Percentiles rank a stretch among this genome's conserved stretches.
These are phyloP conservation scores for Phytopythium montanum DNA, from an alignment of 352 stramenopile species.

Conservation along the genomic window DNA sequence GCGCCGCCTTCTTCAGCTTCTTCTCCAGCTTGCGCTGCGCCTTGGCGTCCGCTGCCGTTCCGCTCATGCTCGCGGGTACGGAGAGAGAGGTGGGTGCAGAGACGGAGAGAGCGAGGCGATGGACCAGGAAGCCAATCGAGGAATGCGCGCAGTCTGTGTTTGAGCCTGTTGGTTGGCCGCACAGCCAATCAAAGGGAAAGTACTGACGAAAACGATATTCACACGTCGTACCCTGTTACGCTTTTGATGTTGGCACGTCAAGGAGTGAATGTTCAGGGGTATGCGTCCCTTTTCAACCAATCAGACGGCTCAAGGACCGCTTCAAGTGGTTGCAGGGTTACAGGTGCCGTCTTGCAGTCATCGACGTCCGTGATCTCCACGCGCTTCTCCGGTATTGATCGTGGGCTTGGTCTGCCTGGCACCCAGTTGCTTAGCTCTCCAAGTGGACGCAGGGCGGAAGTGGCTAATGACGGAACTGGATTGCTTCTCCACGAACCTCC, in stretches of 20 bases:
- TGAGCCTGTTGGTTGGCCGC: too few species aligned
- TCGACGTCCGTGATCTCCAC: too few species aligned
- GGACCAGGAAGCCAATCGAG: background rate
- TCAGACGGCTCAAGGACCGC: too few species aligned
- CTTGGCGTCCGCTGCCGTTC: slow-evolving; percentile 27
- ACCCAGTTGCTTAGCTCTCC: too few species aligned
- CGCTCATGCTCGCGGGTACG: slow-evolving; percentile 11
- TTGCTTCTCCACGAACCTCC: too few species aligned
- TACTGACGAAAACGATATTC: background rate
- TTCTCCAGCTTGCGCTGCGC: slow-evolving; percentile 39
- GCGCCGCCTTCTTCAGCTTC: slow-evolving; percentile 36
- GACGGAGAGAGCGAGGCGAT: background rate
- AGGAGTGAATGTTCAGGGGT: background rate
- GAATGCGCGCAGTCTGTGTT: background rate
- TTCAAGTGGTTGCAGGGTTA: too few species aligned
- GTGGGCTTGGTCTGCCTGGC: too few species aligned
- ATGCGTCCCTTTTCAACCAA: too few species aligned
- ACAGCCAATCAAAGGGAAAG: slow-evolving; percentile 20
- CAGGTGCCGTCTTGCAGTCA: too few species aligned
- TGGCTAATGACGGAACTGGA: too few species aligned
- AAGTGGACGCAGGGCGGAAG: too few species aligned
- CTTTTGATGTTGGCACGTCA: background rate
- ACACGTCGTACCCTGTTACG: background rate
- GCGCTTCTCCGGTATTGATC: too few species aligned
- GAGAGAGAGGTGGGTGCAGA: background rate